phyloP scores from a whole-genome alignment of 345 rosid species.

The Clarkia xantiana region DNA sequence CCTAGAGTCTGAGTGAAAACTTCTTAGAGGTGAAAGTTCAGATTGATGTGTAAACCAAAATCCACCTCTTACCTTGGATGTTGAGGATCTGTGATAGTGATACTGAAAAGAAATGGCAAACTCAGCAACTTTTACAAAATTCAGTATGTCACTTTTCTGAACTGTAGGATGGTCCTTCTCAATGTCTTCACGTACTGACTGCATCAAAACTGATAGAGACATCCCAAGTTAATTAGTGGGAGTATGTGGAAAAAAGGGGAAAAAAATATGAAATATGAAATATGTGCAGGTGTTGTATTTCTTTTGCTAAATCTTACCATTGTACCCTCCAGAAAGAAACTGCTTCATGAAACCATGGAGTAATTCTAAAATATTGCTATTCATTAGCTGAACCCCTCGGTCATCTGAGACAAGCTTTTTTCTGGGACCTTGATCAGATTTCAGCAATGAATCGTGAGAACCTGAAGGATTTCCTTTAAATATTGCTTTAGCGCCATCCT shows the following conservation, averaged over 20 bases:
- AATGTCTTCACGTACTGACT: conserved; percentile 66
- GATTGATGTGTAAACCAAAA: not conserved
- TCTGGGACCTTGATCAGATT: conserved; percentile 30
- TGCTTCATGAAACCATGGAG: conserved; percentile 70
- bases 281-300: not conserved
- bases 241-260: conserved; percentile 4
- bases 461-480: conserved; percentile 47
- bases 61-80: conserved; percentile 42
- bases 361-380: conserved; percentile 37
- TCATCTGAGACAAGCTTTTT: conserved; percentile 56
- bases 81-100: conserved; percentile 49
- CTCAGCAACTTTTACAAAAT: conserved; percentile 73
- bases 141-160: conserved; percentile 58
- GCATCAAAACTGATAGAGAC: conserved; percentile 55
- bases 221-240: conserved; percentile 7
- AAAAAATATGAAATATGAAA: conserved; percentile 12
- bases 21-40: too few species aligned
- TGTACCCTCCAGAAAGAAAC: conserved; percentile 75
- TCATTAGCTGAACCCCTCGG: conserved; percentile 33
- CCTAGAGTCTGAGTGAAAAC: too few species aligned
- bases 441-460: conserved; percentile 21
- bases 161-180: conserved; percentile 73
- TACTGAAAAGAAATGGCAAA: conserved; percentile 65
- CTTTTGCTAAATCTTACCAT: conserved; percentile 35
- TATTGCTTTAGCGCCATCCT: conserved; percentile 84